Evolutionary conservation across 495 filamentous ascomycete genomes (phyloP), one percentile per base, ranked within the genome.

Genomic region (Glarea lozoyensis): DNA sequence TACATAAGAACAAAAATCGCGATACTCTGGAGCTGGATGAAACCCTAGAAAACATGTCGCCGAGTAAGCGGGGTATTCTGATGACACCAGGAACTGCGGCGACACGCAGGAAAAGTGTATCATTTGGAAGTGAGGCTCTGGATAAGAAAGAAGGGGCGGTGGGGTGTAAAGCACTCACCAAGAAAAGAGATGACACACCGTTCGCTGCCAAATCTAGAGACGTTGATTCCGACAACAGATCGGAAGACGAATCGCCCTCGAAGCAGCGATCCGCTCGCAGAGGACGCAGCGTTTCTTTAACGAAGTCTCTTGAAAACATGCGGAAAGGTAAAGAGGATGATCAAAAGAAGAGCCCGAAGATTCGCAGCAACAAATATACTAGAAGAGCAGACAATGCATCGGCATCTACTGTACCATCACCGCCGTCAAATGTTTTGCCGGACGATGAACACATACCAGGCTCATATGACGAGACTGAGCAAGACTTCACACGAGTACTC

Each of bases 71-170:
- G 12, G 66, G 70, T 40, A 98, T 98, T 38, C 75, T 98, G 5
- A 64, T 95, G 43, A 96, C 93, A 0, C 93, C 93, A 1, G 88
- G 92, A 0, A 89, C 86, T 2, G 84, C 72, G 10, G 73, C 80
- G 5, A 73, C 80, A 40, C 76, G 82, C 40, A 78, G 84, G 31
- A 96, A 97, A 57, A 92, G 86, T 4, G 92, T 98, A 15, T 88
- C 90, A 0, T 98, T 97, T 60, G 68, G 79, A 49, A 60, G 78
- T 57, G 60, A 82, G 57, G 69, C 89, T 53, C 60, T 73, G 10
- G 70, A 83, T 42, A 75, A 78, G 41, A 75, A 78, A 46, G 63
- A 34, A n/a, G n/a, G n/a, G n/a, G n/a, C 25, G n/a, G n/a, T n/a
- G 4, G 35, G 16, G 9, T 21, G 21, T 16, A 7, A n/a, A 45